phyloP scores from a whole-genome alignment of 768 basidiomycete species.

The Paxillus rubicundulus region DNA sequence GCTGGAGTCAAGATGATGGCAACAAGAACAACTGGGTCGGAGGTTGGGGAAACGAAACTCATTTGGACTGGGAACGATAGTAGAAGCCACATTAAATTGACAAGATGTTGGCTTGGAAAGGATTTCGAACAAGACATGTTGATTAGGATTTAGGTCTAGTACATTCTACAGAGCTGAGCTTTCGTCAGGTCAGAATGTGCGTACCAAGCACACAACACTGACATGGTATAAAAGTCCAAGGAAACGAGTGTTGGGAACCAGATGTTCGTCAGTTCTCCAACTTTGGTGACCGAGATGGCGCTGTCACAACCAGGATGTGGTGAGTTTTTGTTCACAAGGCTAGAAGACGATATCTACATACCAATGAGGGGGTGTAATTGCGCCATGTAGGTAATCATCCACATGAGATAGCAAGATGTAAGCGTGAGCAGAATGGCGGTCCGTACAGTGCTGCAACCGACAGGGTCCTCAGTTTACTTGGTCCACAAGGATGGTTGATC shows the following conservation, averaged over 20 bases:
- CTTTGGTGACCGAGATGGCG: constrained; percentile 13
- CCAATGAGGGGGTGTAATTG: constrained; percentile 90
- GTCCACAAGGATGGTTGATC: not conserved
- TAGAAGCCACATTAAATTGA: not conserved
- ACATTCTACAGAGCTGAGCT: constrained; percentile 18
- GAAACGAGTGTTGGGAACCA: not conserved
- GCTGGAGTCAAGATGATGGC: constrained; percentile 16
- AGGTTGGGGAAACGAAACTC: not conserved
- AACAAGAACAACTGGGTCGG: constrained; percentile 8
- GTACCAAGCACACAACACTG: constrained; percentile 2
- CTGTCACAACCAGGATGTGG: constrained; percentile 11
- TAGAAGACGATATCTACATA: constrained; percentile 35
- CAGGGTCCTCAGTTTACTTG: not conserved
- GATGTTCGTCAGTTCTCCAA: constrained; percentile 15
- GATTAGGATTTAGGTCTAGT: constrained; percentile 26
- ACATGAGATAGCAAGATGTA: constrained; percentile 88
- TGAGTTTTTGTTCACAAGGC: not conserved
- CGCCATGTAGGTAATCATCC: constrained; percentile 96
- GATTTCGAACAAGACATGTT: constrained; percentile 1
- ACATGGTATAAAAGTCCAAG: constrained; percentile 23
- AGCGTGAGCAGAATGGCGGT: constrained; percentile 77
- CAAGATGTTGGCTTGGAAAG: not conserved
- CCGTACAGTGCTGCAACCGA: constrained; percentile 66
- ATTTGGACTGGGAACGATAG: constrained; percentile 1
- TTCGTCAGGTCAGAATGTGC: constrained; percentile 2